Base-by-base conservation (phyloP, 2,329 filamentous ascomycete genomes). In the Lecanicillium sp. region DNA sequence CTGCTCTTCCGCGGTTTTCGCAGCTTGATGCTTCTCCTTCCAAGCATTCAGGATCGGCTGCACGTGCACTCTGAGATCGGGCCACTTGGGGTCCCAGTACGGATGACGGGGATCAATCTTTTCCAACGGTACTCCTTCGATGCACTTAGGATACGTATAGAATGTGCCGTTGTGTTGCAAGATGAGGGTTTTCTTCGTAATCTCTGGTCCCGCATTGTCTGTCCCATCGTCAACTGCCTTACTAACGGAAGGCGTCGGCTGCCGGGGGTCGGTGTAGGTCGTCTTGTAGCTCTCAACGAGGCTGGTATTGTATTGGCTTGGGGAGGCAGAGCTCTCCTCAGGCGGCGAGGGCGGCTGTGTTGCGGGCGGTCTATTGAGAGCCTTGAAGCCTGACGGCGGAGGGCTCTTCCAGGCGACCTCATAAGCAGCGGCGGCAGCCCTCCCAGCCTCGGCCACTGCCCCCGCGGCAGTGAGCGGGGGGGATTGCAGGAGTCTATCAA, bases 81-180 rank as follows among this genome's bases (percentile, higher is more conserved):
- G 67, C 78, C 78, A 81, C 4, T 69, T 67, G 0, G 67, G 59
- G 12, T 80, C 75, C 77, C 77, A 81, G 57, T 80, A 80, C 0
- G 74, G 71, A 33, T 81, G 48, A 8, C 21, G 23, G 1, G 35
- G 48, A 9, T 17, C 17, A 17, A 49, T 49, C 41, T 49, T 49
- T 23, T 49, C 35, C 17, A 49, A n/a, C 4, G 48, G 48, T 2
- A 49, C 48, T 9, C 41, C 41, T 14, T 44, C 41, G 3, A 49
- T 41, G 8, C 48, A 49, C 14, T 24, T 19, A 71, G 78, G 78
- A 37, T 72, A 71, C 0, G 70, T 72, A 39, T 75, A 77, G 4
- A 73, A 60, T 7, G 55, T 60, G 39, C 76, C 75, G 46, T 81
- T 66, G 48, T 81, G 65, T 23, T 60, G 67, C 5, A 81, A 62